Conservation (phyloP, 768 basidiomycete species). For the Dendrothele bispora region DNA sequence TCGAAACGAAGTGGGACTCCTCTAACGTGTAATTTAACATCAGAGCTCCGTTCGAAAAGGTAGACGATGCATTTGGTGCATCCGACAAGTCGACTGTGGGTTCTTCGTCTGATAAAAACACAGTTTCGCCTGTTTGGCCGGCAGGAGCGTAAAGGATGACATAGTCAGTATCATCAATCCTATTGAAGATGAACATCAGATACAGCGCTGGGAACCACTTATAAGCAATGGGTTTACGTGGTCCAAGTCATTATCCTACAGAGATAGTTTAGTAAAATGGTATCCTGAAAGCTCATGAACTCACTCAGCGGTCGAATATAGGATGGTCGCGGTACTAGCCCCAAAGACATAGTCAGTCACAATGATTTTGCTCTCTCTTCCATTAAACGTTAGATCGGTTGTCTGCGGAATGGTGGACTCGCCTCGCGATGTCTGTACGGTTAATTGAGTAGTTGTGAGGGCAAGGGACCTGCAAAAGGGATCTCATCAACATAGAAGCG, state of each 20-base stretch:
- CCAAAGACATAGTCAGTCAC: constrained; percentile 52
- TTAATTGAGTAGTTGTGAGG: constrained; percentile 42
- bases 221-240: constrained; percentile 32
- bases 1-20: constrained; percentile 33
- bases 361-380: constrained; percentile 49
- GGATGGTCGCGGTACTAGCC: constrained; percentile 26
- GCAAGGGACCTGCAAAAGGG: constrained; percentile 36
- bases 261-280: neutral
- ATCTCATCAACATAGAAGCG: neutral
- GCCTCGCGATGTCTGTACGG: constrained; percentile 42
- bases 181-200: constrained; percentile 10
- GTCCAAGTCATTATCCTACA: constrained; percentile 53
- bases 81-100: constrained; percentile 29
- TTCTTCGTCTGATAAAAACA: constrained; percentile 31
- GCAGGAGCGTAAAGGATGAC: constrained; percentile 41
- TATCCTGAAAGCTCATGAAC: constrained; percentile 15
- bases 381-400: constrained; percentile 41
- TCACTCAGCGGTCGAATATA: constrained; percentile 50
- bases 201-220: neutral
- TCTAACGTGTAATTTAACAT: constrained; percentile 38
- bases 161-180: constrained; percentile 41
- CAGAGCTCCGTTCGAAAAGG: constrained; percentile 34
- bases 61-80: constrained; percentile 29
- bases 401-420: constrained; percentile 35
- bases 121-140: constrained; percentile 45